Conservation (phyloP, 345 rosid species). For the Gossypium arboreum region DNA sequence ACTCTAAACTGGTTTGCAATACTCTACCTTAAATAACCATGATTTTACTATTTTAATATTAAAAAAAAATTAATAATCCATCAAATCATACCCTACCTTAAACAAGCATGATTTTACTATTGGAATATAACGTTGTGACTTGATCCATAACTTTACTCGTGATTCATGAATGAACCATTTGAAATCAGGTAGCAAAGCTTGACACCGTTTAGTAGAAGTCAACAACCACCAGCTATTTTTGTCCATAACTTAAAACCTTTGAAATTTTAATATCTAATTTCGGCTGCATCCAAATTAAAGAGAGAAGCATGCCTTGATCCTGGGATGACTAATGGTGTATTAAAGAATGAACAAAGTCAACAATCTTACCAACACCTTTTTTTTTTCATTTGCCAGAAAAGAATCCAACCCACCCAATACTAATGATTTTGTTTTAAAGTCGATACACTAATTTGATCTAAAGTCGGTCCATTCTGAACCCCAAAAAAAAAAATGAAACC, state of each 20-base stretch:
- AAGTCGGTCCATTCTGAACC: conserved; percentile 2
- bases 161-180: too few relatives aligned
- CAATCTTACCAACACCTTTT: background rate
- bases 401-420: background rate
- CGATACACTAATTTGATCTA: conserved; percentile 6
- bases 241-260: background rate
- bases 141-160: background rate
- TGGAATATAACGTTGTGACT: too few relatives aligned
- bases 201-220: background rate
- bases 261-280: background rate
- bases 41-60: too few relatives aligned
- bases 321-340: background rate
- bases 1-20: too few relatives aligned
- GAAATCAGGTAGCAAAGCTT: background rate
- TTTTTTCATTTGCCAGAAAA: background rate
- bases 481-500: background rate
- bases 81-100: too few relatives aligned
- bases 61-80: too few relatives aligned
- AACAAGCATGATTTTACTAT: too few relatives aligned
- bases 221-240: background rate
- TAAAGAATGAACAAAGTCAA: conserved; percentile 6
- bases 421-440: conserved; percentile 15
- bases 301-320: background rate
- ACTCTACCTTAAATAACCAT: too few relatives aligned
- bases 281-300: background rate